A percentile compares a stretch with the other conserved stretches of the same genome.
Conservation (phyloP, 305 asterid species). For the Fraxinus xanthoxyloides region DNA sequence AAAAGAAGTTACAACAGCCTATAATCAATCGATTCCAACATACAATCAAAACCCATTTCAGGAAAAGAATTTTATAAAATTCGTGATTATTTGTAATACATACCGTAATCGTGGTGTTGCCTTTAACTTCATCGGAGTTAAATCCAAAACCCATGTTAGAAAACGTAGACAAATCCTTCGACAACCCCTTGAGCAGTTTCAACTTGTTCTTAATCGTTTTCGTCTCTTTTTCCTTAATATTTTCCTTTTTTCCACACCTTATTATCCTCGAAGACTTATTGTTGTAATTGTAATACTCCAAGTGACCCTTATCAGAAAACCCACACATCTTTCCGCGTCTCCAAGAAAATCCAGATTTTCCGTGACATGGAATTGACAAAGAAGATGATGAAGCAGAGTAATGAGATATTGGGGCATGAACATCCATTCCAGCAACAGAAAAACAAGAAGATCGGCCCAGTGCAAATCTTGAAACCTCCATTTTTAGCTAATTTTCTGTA, state of each 20-base stretch:
- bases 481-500: background rate
- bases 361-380: background rate
- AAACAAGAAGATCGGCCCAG: conserved; percentile 23
- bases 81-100: background rate
- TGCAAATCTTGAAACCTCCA: conserved; percentile 41
- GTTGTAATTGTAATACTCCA: conserved; percentile 42
- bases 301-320: conserved; percentile 49
- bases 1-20: background rate
- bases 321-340: conserved; percentile 26
- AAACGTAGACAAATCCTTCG: conserved; percentile 45
- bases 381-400: conserved; percentile 3
- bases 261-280: conserved; percentile 11
- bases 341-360: background rate
- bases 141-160: conserved; percentile 52
- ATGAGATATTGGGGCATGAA: background rate
- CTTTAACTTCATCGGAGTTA: conserved; percentile 49
- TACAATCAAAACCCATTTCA: background rate
- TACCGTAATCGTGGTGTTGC: conserved; percentile 53
- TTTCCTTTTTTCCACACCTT: conserved; percentile 29
- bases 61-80: background rate
- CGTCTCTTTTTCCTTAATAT: conserved; percentile 25
- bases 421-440: conserved; percentile 9
- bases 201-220: conserved; percentile 52
- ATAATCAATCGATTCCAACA: background rate
- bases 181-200: conserved; percentile 64